phyloP scores from a whole-genome alignment of 164 flowering plant genomes.

The Dillenia suffruticosa region DNA sequence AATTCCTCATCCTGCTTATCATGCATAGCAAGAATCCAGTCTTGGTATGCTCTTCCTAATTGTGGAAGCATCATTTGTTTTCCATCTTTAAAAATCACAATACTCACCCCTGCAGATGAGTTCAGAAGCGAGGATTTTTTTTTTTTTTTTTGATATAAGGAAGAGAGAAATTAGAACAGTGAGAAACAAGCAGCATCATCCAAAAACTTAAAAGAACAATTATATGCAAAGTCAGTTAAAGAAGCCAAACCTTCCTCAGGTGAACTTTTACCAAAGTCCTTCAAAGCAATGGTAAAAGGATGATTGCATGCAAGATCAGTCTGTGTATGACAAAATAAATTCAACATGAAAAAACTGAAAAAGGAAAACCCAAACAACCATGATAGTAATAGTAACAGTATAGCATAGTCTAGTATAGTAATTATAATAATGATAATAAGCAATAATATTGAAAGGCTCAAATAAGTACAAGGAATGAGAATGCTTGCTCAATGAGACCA shows the following conservation, averaged over 20 bases:
- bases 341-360: not conserved
- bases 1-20: conserved; percentile 36
- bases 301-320: conserved; percentile 66
- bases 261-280: conserved; percentile 44
- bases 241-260: conserved; percentile 33
- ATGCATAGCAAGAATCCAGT: conserved; percentile 55
- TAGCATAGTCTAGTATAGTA: too few species aligned
- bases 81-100: conserved; percentile 27
- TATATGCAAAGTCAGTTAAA: not conserved
- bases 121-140: not conserved
- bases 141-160: too few species aligned
- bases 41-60: conserved; percentile 36
- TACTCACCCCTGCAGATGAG: conserved; percentile 20
- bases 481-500: too few species aligned
- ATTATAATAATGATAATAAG: not conserved
- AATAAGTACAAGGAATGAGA: too few species aligned
- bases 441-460: too few species aligned
- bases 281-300: conserved; percentile 57
- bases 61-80: conserved; percentile 25
- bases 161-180: not conserved
- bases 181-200: not conserved
- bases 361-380: not conserved
- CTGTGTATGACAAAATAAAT: conserved; percentile 27
- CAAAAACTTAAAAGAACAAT: not conserved
- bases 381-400: not conserved